Base-by-base conservation (phyloP, 1,284 basidiomycete genomes). In the Trichosporon sp. region DNA sequence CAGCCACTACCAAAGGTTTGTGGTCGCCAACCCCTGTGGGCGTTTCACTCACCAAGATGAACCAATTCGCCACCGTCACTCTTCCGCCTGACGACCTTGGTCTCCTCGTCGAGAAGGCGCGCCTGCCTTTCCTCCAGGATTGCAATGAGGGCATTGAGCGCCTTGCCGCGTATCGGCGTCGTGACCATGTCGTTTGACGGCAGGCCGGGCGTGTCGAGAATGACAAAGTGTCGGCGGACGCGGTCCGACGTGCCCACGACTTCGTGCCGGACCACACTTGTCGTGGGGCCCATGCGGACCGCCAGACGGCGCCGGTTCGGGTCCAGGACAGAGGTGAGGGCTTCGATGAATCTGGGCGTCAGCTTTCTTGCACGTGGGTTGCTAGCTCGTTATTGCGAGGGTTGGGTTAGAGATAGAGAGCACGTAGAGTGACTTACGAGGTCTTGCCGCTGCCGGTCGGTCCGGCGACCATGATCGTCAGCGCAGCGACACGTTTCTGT, bases 131-230 rank as follows among this genome's bases (percentile, higher is more conserved):
- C 79, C 69, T 83, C 82, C 38, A 82, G 66, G 43, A 83, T 71
- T 19, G 76, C 71, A 10, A 79, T n/a, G 10, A 83, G 68, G 1
- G 77, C 78, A 16, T 38, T 46, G 7, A 81, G 74, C 0, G 80
- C 80, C 35, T 79, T 71, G 64, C 72, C 72, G 21, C 70, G 71
- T 19, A 65, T 65, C 14, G 48, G 65, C 19, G 67, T 43, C 19
- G 59, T 43, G 32, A 61, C 37, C 31, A 12, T 48, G 66, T 56
- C 37, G 16, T 43, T 46, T 14, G 46, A 51, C 1, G 75, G 76
- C 4, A 83, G 74, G 16, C 81, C 81, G 1, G 81, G 81, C 11
- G 81, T 82, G 71, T 83, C 81, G 72, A 83, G 77, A 26, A 74
- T 16, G 7, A 69, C 54, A 11, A 74, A 35, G 19, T 61, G 35